Evolutionary conservation across 2,329 filamentous ascomycete species (phyloP).

Genomic region (Alternaria sp.): DNA sequence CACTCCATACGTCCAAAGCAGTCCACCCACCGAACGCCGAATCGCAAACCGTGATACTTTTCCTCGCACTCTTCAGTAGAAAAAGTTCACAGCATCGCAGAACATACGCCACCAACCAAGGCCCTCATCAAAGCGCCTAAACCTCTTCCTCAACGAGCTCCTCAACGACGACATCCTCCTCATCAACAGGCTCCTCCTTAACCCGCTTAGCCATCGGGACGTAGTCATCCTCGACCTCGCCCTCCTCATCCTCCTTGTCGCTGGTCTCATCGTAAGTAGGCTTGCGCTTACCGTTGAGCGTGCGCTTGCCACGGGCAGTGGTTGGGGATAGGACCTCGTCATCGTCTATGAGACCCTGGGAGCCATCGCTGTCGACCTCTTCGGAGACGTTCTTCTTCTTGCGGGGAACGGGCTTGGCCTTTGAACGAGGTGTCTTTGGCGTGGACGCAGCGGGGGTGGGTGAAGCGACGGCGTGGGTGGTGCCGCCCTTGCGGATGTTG

Average conservation of each 20-base stretch:
- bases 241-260: not conserved
- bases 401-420: not conserved
- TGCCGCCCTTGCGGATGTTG: not conserved
- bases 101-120: not conserved
- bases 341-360: not conserved
- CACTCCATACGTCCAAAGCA: not conserved
- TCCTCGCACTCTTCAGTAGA: not conserved
- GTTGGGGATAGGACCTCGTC: not conserved
- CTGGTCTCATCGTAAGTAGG: not conserved
- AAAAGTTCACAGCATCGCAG: no score
- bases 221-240: not conserved
- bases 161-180: not conserved
- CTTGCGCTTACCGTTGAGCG: not conserved
- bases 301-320: conserved; percentile 2
- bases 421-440: not conserved
- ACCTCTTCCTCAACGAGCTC: not conserved
- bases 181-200: not conserved
- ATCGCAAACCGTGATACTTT: not conserved
- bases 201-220: not conserved
- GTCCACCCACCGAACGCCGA: not conserved
- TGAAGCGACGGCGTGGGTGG: not conserved
- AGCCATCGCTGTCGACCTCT: not conserved
- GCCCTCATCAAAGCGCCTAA: fast-evolving
- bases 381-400: not conserved
- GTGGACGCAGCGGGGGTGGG: not conserved